These are phyloP conservation scores for Yarrowia yakushimensis DNA, from an alignment of 805 yeast genomes.

Conservation along the genomic window DNA sequence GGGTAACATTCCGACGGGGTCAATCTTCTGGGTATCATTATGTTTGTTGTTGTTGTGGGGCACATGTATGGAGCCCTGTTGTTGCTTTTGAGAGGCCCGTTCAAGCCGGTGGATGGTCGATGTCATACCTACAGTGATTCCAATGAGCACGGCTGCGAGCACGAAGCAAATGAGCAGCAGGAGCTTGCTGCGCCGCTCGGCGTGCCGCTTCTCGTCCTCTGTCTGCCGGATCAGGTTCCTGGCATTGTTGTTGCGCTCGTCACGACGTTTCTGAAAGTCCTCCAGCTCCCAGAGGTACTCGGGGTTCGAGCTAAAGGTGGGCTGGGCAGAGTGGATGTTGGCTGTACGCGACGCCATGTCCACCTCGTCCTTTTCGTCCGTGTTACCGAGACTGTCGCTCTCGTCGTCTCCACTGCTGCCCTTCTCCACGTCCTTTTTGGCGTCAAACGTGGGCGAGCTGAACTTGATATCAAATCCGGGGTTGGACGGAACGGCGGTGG, in stretches of 20 bases:
- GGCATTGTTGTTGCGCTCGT: background rate
- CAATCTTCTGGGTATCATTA: conserved; percentile 1
- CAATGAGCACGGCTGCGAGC: background rate
- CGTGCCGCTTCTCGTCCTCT: background rate
- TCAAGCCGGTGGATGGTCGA: background rate
- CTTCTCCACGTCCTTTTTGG: background rate
- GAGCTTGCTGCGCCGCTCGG: conserved; percentile 6
- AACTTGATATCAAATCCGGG: conserved; percentile 3
- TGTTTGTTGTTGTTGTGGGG: background rate
- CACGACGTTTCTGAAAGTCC: conserved; percentile 7
- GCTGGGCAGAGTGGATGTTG: background rate
- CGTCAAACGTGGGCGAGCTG: conserved; percentile 7
- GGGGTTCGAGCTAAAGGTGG: background rate
- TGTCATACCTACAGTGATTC: conserved; percentile 4
- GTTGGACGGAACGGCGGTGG: background rate
- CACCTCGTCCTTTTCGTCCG: background rate
- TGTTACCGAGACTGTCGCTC: background rate
- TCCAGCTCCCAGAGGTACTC: conserved; percentile 19
- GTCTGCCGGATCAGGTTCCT: background rate
- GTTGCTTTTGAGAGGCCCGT: background rate
- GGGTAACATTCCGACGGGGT: background rate
- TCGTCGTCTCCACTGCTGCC: background rate
- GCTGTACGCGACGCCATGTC: background rate
- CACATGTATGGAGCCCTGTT: too few relatives aligned
- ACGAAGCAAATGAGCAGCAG: background rate